phyloP scores from a whole-genome alignment of 345 rosid species.

The Euphorbia lathyris region DNA sequence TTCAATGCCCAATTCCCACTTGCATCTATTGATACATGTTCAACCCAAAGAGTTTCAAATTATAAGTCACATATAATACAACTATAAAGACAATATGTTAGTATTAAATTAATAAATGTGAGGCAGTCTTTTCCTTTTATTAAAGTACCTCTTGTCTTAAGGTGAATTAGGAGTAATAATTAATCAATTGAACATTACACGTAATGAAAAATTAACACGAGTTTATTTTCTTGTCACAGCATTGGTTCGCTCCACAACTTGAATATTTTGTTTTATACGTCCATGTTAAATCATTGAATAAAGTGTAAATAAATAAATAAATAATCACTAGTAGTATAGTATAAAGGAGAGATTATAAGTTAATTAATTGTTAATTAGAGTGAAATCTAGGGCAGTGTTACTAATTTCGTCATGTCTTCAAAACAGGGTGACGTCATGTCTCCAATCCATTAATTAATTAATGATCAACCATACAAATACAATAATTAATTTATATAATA shows the following conservation, averaged over 20 bases:
- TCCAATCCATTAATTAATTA: background rate
- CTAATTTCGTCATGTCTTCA: conserved; percentile 4
- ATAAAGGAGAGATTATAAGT: background rate
- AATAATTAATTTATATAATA: background rate
- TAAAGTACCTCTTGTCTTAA: too few species aligned
- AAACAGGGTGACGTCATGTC: conserved; percentile 5
- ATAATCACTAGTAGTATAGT: too few species aligned
- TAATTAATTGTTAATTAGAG: too few species aligned
- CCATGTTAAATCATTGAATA: background rate
- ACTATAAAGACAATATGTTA: too few species aligned
- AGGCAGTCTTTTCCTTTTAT: too few species aligned
- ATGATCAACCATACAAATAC: conserved; percentile 4
- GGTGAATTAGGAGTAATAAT: too few species aligned
- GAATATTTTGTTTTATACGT: background rate
- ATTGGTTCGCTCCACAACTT: background rate
- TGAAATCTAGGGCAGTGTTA: background rate
- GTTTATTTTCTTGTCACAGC: background rate
- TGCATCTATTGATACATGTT: too few species aligned
- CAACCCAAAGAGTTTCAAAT: too few species aligned
- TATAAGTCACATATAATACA: too few species aligned
- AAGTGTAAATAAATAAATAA: background rate
- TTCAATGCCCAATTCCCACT: too few species aligned
- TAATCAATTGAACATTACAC: too few species aligned
- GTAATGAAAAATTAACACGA: background rate
- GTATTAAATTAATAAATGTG: too few species aligned